phyloP scores from a whole-genome alignment of 2,329 filamentous ascomycete species.

The Ophiostoma tasmaniense region DNA sequence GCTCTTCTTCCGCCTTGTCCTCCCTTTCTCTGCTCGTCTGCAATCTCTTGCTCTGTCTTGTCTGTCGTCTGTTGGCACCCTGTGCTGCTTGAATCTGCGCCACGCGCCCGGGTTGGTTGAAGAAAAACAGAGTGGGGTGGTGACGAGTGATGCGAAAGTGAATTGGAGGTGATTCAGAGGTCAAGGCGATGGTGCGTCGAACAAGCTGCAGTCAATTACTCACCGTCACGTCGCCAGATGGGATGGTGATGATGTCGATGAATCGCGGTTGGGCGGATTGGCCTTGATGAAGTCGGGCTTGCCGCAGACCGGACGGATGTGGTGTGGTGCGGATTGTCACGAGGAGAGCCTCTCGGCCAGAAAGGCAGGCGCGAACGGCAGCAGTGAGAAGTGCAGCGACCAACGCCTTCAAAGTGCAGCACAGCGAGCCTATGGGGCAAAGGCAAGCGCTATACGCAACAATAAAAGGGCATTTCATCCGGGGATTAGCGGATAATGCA shows the following conservation, averaged over 20 bases:
- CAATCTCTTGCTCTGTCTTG: background rate
- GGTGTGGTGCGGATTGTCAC: constrained; percentile 4
- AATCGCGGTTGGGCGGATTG: background rate
- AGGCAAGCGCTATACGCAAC: no score
- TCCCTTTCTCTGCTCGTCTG: background rate
- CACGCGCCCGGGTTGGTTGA: constrained; percentile 1
- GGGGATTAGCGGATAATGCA: background rate
- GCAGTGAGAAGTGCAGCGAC: background rate
- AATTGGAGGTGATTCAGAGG: background rate
- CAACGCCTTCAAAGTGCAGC: no score
- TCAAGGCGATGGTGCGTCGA: background rate
- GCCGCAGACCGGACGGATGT: background rate
- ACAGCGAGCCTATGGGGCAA: no score
- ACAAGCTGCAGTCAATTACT: background rate
- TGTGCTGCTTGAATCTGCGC: constrained; percentile 11
- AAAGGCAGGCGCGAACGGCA: background rate
- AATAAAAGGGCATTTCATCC: background rate
- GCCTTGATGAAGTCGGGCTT: background rate
- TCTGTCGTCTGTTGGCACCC: background rate
- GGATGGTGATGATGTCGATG: background rate
- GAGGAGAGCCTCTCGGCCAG: background rate
- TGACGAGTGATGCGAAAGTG: background rate
- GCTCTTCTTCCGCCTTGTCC: background rate
- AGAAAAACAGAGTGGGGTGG: background rate
- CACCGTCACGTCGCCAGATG: background rate